Base-by-base conservation (phyloP, 208 protist genomes). In the Lotmaria passim region DNA sequence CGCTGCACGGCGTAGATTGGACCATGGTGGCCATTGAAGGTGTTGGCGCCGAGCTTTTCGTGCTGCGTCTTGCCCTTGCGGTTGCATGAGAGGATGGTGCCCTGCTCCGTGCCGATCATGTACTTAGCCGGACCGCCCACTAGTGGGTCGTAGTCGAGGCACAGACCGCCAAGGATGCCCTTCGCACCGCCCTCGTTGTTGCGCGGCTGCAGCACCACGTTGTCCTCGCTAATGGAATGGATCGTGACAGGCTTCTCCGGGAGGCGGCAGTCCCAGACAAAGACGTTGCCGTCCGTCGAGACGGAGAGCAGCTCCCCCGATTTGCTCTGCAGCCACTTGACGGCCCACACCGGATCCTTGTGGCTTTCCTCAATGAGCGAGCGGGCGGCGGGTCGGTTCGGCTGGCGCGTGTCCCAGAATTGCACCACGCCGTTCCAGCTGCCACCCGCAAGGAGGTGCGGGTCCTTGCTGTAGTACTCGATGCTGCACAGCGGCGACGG, bases 21-120 rank as follows among this genome's bases (percentile, higher is more conserved):
- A 0, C 98, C 98, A 78, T 98, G 94, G 79, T 98, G 98, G 11
- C 96, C 96, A 65, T 96, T 90, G 79, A 97, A 99, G 56, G 89
- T 94, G 80, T 97, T 95, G 26, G 87, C 73, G n/a, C 89, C 86
- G 51, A 98, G 91, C 75, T 97, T 97, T 46, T 98, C 95, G 41
- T 84, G 70, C 71, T 94, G 89, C 28, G 90, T 96, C 78, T 98
- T 98, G 43, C 90, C 93, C 79, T 98, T 98, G 53, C 94, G 90
- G 82, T 98, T 98, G 82, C 91, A 96, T 12, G 89, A 93, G 7
- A 98, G 81, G 58, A 98, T 90, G 12, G 85, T 92, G 60, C 97
- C 97, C 73, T 98, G 93, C 85, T 99, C 97, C 12, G 96, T 98
- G 61, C 97, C 97, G 61, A 98, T 95, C 86, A 99, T 97, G 86